Percentiles rank a stretch among this genome's conserved stretches.
These are phyloP conservation scores for Melanomma pulvis-pyrius DNA, from an alignment of 495 filamentous ascomycete genomes.

Conservation along the genomic window DNA sequence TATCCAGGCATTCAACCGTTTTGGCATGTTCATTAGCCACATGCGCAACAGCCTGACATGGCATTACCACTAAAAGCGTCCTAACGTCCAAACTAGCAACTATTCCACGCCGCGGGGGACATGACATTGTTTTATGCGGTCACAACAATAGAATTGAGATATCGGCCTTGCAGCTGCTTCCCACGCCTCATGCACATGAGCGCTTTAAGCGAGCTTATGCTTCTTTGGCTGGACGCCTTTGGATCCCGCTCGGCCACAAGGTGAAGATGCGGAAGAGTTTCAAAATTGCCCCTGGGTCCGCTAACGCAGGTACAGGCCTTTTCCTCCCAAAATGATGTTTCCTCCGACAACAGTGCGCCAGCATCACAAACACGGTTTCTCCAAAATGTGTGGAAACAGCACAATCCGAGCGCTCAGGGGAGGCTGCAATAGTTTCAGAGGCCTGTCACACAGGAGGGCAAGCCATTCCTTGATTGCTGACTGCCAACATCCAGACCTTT, in stretches of 20 bases:
- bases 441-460: conserved; percentile 5
- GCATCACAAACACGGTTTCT: conserved; percentile 30
- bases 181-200: conserved; percentile 18
- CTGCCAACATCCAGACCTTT: not conserved
- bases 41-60: conserved; percentile 18
- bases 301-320: conserved; percentile 37
- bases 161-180: not conserved
- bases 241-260: conserved; percentile 2
- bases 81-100: conserved; percentile 4
- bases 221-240: conserved; percentile 14
- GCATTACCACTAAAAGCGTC: conserved; percentile 5
- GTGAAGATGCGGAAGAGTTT: conserved; percentile 24
- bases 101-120: conserved; percentile 12
- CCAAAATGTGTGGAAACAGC: conserved; percentile 27
- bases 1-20: conserved; percentile 16
- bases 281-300: conserved; percentile 19
- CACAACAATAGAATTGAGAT: conserved; percentile 5
- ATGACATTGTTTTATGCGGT: conserved; percentile 20
- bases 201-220: conserved; percentile 27
- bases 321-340: conserved; percentile 32
- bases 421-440: conserved; percentile 24
- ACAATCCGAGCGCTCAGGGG: conserved; percentile 4
- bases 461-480: not conserved
- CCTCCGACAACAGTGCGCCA: conserved; percentile 17
- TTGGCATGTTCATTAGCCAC: conserved; percentile 16